Percentiles rank a stretch among this genome's conserved stretches.
Evolutionary conservation across 306 rosid species (phyloP).

Genomic region (Corylus heterophylla): DNA sequence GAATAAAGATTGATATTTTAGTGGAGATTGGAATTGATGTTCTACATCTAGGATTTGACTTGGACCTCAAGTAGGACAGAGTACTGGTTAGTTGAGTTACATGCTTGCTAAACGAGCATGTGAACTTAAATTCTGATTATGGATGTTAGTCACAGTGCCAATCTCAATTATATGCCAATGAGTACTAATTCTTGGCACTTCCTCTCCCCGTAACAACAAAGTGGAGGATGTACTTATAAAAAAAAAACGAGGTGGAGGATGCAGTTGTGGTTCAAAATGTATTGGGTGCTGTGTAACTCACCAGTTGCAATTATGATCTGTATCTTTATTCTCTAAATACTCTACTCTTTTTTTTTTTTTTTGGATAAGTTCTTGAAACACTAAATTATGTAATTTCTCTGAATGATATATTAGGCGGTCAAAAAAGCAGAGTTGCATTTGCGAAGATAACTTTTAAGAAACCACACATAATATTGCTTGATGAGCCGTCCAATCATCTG

Average conservation of each 20-base stretch:
- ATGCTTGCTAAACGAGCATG: neutral
- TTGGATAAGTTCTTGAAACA: neutral
- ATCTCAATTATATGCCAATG: neutral
- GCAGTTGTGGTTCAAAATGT: neutral
- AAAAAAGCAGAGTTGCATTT: conserved; percentile 99
- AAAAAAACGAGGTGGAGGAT: neutral
- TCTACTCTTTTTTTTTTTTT: neutral
- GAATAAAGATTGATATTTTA: neutral
- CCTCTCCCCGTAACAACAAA: neutral
- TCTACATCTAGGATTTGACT: neutral
- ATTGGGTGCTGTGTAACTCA: neutral
- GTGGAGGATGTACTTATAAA: neutral
- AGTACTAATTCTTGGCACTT: neutral
- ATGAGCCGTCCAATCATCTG: conserved; percentile 99
- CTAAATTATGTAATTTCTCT: conserved; percentile 20
- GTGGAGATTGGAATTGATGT: neutral
- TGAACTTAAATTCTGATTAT: conserved; percentile 1
- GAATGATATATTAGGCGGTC: conserved; percentile 71
- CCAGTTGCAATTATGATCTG: neutral
- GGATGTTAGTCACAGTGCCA: neutral
- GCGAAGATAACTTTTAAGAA: conserved; percentile 97
- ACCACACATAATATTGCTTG: conserved; percentile 95
- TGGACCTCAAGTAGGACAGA: neutral
- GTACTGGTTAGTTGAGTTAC: conserved; percentile 4
- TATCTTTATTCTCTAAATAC: neutral